A percentile compares a stretch with the other conserved stretches of the same genome.
Conservation (phyloP, 1,284 basidiomycete species). For the Sphagnurus paluster region DNA sequence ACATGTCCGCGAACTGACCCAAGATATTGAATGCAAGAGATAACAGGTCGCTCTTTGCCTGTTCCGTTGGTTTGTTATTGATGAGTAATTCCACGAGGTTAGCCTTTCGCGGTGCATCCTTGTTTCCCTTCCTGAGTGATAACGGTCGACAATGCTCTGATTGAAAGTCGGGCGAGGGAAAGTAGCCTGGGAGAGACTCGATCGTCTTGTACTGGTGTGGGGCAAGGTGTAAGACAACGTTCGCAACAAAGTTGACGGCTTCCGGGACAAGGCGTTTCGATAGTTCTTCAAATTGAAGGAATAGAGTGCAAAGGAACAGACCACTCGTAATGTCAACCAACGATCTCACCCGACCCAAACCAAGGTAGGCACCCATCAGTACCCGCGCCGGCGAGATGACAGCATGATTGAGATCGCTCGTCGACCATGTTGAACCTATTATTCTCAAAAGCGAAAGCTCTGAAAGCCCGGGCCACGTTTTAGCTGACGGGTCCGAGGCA, state of each 20-base stretch:
- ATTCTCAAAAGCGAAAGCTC: conserved; percentile 85
- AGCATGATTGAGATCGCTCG: conserved; percentile 91
- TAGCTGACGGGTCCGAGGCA: conserved; percentile 59
- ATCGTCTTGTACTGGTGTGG: conserved; percentile 55
- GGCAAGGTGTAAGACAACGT: conserved; percentile 71
- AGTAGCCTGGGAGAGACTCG: conserved; percentile 58
- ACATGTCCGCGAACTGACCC: conserved; percentile 69
- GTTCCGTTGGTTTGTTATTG: conserved; percentile 42
- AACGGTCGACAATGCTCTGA: conserved; percentile 45
- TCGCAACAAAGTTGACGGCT: conserved; percentile 80
- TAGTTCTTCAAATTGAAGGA: conserved; percentile 79
- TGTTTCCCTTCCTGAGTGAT: conserved; percentile 43
- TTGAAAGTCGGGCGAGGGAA: conserved; percentile 74
- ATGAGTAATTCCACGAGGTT: conserved; percentile 46
- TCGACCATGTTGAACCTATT: conserved; percentile 86
- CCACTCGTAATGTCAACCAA: conserved; percentile 81
- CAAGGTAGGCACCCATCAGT: conserved; percentile 91
- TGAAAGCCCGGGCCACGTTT: conserved; percentile 86
- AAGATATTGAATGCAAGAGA: conserved; percentile 64
- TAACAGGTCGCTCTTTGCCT: conserved; percentile 69
- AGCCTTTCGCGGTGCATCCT: conserved; percentile 41
- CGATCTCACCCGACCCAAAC: conserved; percentile 78
- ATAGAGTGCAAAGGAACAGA: conserved; percentile 86
- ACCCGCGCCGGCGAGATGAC: conserved; percentile 87
- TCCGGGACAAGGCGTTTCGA: conserved; percentile 93